Conservation (phyloP, 345 rosid species). For the Turnera subulata region DNA sequence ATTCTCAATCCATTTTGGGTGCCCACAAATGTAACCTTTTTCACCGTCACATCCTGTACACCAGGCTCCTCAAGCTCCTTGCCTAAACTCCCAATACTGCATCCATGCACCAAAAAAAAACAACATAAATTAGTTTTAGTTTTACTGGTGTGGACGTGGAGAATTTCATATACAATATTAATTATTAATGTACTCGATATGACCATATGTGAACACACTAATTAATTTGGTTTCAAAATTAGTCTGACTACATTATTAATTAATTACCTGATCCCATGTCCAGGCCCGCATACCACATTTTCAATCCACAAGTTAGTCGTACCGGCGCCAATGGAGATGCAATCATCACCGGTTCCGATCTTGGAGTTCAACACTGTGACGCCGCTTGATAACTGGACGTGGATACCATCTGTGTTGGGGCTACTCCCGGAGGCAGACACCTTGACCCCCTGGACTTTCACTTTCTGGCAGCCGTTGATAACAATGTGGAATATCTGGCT, state of each 20-base stretch:
- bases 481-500: slow-evolving; percentile 13
- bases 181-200: not conserved
- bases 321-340: slow-evolving; percentile 14
- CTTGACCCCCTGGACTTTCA: not conserved
- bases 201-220: not conserved
- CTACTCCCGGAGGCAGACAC: slow-evolving; percentile 2
- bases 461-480: not conserved
- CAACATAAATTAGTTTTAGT: too few species aligned
- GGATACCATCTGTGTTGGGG: slow-evolving; percentile 16
- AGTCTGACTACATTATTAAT: too few species aligned
- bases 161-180: not conserved
- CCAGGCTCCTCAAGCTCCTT: slow-evolving; percentile 9
- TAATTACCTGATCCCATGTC: slow-evolving; percentile 16
- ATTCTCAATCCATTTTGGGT: slow-evolving; percentile 39
- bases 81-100: slow-evolving; percentile 16
- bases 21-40: not conserved
- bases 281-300: slow-evolving; percentile 5
- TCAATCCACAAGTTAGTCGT: slow-evolving; percentile 11
- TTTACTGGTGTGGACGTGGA: too few species aligned
- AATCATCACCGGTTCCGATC: slow-evolving; percentile 16
- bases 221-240: not conserved
- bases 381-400: slow-evolving; percentile 4
- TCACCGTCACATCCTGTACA: slow-evolving; percentile 10
- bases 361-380: slow-evolving; percentile 7
- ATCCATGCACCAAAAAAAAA: not conserved